A percentile compares a stretch with the other conserved stretches of the same genome.
These are phyloP conservation scores for Corynascus novoguineensis DNA, from an alignment of 495 filamentous ascomycete species.

Conservation along the genomic window DNA sequence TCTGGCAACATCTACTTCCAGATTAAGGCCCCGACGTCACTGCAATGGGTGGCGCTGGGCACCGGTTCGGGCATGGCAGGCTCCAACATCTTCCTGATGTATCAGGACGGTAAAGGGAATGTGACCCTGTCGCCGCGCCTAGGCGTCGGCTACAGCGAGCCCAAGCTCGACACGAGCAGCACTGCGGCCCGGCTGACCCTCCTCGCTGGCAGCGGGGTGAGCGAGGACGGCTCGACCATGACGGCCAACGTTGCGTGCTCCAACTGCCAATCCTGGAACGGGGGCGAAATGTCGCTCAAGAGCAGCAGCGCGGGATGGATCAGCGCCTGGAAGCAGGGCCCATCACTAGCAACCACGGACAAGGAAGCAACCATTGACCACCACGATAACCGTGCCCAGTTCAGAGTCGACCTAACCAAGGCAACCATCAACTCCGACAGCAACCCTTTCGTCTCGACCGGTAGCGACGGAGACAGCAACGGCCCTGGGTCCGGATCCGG, in stretches of 20 bases:
- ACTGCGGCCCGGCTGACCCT: slow-evolving; percentile 43
- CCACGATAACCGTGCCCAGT: slow-evolving; percentile 53
- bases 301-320: slow-evolving; percentile 56
- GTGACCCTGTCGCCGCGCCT: slow-evolving; percentile 59
- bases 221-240: slow-evolving; percentile 43
- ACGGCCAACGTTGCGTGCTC: slow-evolving; percentile 55
- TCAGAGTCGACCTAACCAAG: slow-evolving; percentile 51
- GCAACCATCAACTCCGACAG: slow-evolving; percentile 49
- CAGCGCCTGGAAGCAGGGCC: slow-evolving; percentile 56
- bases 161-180: slow-evolving; percentile 46
- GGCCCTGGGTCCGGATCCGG: slow-evolving; percentile 22
- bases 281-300: slow-evolving; percentile 53
- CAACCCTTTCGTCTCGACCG: slow-evolving; percentile 55
- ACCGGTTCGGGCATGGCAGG: slow-evolving; percentile 58
- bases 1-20: slow-evolving; percentile 60
- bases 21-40: slow-evolving; percentile 52
- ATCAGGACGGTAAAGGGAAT: slow-evolving; percentile 53
- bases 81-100: slow-evolving; percentile 66
- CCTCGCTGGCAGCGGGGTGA: slow-evolving; percentile 56
- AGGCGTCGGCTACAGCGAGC: slow-evolving; percentile 49
- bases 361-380: slow-evolving; percentile 45
- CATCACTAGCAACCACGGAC: slow-evolving; percentile 50
- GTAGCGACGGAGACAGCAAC: slow-evolving; percentile 1
- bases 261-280: slow-evolving; percentile 48
- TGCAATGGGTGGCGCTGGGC: slow-evolving; percentile 62